A percentile compares a stretch with the other conserved stretches of the same genome.
phyloP scores from a whole-genome alignment of 129 eudicot species.

The carrot (Daucus carota) region DNA sequence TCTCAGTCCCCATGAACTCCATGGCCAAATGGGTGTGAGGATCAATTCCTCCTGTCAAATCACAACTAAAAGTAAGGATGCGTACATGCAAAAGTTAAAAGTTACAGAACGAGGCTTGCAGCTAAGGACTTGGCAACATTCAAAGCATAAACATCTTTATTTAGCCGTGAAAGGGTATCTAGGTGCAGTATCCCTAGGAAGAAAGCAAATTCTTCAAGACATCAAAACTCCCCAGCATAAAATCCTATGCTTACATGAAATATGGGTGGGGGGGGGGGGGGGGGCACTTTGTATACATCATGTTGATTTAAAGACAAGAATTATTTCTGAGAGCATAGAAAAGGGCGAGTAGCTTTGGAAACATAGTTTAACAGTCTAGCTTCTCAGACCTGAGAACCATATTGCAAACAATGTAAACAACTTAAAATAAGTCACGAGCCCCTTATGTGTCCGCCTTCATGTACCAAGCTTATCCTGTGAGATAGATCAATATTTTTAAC shows the following conservation, averaged over 20 bases:
- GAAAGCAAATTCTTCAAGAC: not conserved
- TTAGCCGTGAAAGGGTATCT: not conserved
- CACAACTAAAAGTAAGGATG: slow-evolving; percentile 13
- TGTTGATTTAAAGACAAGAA: not conserved
- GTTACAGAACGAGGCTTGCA: not conserved
- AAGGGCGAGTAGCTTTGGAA: not conserved
- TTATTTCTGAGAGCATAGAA: not conserved
- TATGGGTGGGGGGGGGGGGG: too few species aligned
- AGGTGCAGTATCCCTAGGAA: not conserved
- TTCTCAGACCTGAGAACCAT: not conserved
- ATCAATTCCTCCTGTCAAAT: slow-evolving; percentile 88
- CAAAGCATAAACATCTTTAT: not conserved
- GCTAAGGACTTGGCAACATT: not conserved
- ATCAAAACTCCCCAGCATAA: too few species aligned
- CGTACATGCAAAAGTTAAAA: not conserved
- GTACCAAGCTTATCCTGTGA: not conserved
- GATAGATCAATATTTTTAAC: too few species aligned
- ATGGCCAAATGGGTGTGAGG: slow-evolving; percentile 97
- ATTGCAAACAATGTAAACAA: not conserved
- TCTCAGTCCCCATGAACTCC: slow-evolving; percentile 94
- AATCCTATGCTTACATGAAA: too few species aligned
- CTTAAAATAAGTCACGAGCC: not conserved
- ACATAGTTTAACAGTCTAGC: not conserved
- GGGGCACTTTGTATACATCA: not conserved
- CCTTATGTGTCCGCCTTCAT: not conserved